Percentiles rank a stretch among this genome's conserved stretches.
Conservation (phyloP, 2,329 filamentous ascomycete genomes). For the Penicillium sp. region DNA sequence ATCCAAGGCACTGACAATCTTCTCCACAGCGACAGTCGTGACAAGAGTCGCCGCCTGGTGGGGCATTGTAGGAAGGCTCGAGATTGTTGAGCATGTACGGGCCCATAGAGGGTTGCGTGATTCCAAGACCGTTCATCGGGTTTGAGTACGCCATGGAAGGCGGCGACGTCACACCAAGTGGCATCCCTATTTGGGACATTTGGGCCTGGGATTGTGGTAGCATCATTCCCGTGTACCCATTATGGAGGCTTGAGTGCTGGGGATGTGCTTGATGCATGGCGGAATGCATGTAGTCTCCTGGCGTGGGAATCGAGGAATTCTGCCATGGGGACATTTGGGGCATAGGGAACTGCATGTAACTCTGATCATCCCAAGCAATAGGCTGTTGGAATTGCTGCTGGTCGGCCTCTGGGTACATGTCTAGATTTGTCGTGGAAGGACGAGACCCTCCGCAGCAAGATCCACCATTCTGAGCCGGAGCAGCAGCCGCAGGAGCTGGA, state of each 20-base stretch:
- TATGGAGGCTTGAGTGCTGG: not conserved
- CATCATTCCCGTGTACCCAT: conserved; percentile 4
- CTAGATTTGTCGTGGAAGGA: not conserved
- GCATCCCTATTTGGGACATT: not conserved
- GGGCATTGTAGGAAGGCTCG: conserved; percentile 11
- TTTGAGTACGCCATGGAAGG: conserved; percentile 14
- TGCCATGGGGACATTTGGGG: conserved; percentile 25
- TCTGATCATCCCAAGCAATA: conserved; percentile 11
- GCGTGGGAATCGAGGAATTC: conserved; percentile 14
- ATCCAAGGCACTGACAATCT: conserved; percentile 47
- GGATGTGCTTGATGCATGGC: not conserved
- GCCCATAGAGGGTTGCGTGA: conserved; percentile 17
- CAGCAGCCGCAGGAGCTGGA: not conserved
- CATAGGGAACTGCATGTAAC: conserved; percentile 16
- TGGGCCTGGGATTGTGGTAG: not conserved
- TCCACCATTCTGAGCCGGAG: conserved; percentile 10
- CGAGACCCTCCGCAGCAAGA: conserved; percentile 31
- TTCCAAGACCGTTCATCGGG: conserved; percentile 16
- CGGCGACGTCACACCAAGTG: conserved; percentile 11
- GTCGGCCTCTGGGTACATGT: not conserved
- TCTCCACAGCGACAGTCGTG: conserved; percentile 46
- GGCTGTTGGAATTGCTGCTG: conserved; percentile 8
- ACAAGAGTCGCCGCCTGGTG: conserved; percentile 20
- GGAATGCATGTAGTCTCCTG: conserved; percentile 15
- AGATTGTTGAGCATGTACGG: conserved; percentile 10